Conservation (phyloP, 352 stramenopile species). For the Stephanocyclus meneghinianus region DNA sequence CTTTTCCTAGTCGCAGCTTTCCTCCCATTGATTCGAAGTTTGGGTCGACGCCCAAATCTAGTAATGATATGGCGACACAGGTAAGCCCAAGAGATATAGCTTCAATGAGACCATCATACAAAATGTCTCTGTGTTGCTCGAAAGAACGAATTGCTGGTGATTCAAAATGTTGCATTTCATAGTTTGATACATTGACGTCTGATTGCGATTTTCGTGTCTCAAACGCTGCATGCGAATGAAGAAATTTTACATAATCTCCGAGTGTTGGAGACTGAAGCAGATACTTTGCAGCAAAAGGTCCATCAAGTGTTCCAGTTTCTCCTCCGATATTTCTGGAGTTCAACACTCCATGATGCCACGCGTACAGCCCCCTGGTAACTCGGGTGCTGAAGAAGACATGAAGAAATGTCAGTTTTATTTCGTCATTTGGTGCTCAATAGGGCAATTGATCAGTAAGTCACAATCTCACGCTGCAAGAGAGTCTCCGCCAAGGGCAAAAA, state of each 20-base stretch:
- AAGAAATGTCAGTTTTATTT: neutral
- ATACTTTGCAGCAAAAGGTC: conserved; percentile 61
- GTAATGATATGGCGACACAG: conserved; percentile 52
- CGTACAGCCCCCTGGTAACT: conserved; percentile 70
- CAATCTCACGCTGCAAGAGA: conserved; percentile 59
- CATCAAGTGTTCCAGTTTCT: conserved; percentile 59
- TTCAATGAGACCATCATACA: conserved; percentile 73
- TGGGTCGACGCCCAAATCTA: conserved; percentile 63
- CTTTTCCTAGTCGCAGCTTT: conserved; percentile 62
- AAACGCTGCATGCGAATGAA: conserved; percentile 49
- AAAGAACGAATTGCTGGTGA: neutral
- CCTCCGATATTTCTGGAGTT: conserved; percentile 74
- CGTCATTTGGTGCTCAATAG: neutral
- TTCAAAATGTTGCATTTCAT: neutral
- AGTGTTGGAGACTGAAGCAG: conserved; percentile 63
- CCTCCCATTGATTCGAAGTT: conserved; percentile 41
- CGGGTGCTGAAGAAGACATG: conserved; percentile 26
- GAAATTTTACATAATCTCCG: conserved; percentile 72
- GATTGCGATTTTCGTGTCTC: neutral
- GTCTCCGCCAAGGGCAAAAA: conserved; percentile 78
- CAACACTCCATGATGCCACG: conserved; percentile 59
- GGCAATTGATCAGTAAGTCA: neutral
- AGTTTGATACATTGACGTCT: neutral
- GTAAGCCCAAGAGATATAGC: conserved; percentile 53
- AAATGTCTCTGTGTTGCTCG: conserved; percentile 5